Percentiles rank a stretch among this genome's conserved stretches.
phyloP scores from a whole-genome alignment of 768 basidiomycete genomes.

The Pleurotus pulmonarius region DNA sequence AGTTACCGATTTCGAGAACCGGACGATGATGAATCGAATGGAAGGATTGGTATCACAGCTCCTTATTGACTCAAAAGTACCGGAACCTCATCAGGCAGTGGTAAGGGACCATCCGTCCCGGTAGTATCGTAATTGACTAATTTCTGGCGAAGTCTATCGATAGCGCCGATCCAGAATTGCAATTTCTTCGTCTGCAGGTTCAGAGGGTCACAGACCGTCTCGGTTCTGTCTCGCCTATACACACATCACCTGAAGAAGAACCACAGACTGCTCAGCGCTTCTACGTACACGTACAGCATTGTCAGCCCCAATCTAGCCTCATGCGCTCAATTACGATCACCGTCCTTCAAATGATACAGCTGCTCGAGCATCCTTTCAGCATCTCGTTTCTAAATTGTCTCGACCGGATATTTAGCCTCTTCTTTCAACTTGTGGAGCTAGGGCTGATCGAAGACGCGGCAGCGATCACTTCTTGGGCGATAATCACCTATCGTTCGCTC shows the following conservation, averaged over 20 bases:
- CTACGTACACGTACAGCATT: neutral
- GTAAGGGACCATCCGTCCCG: too few species aligned
- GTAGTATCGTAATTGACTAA: too few species aligned
- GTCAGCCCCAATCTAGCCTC: too few species aligned
- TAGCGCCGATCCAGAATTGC: neutral
- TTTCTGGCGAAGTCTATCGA: too few species aligned
- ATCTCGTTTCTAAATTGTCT: too few species aligned
- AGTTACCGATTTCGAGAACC: neutral
- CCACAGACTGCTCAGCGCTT: neutral
- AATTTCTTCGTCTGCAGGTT: neutral
- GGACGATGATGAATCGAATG: neutral
- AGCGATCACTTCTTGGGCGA: too few species aligned
- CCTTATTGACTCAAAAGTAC: neutral
- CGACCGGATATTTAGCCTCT: too few species aligned
- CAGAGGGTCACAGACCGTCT: neutral
- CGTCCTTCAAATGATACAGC: neutral
- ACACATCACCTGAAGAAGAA: neutral
- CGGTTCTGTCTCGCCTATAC: neutral
- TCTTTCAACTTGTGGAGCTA: too few species aligned
- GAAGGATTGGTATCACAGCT: neutral
- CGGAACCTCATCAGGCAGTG: too few species aligned
- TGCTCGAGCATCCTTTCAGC: neutral
- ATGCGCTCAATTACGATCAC: neutral
- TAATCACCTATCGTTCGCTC: too few species aligned
- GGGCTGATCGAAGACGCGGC: too few species aligned